These are phyloP conservation scores for Moricandia moricandioides DNA, from an alignment of 345 rosid species.

Conservation along the genomic window DNA sequence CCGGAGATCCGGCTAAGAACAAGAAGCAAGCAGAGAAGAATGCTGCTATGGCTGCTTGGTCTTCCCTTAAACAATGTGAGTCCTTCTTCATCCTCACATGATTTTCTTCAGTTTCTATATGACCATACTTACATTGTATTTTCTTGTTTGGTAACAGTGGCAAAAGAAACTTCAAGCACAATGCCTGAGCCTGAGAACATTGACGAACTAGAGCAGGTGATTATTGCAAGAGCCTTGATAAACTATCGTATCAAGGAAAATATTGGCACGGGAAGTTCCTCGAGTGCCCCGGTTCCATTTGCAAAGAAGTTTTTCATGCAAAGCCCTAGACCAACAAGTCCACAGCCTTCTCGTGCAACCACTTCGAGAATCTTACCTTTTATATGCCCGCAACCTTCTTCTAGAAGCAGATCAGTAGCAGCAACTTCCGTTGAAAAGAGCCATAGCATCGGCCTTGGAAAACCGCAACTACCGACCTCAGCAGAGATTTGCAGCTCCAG, in stretches of 20 bases:
- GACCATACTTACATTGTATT: too few species aligned
- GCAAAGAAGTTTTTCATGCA: constrained; percentile 61
- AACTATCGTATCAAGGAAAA: constrained; percentile 79
- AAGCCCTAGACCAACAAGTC: constrained; percentile 82
- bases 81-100: neutral
- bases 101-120: neutral
- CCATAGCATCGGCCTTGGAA: constrained; percentile 36
- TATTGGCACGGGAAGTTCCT: constrained; percentile 54
- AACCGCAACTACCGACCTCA: constrained; percentile 38
- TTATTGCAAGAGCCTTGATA: constrained; percentile 74
- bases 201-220: constrained; percentile 93
- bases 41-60: constrained; percentile 99
- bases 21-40: constrained; percentile 99
- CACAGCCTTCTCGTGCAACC: constrained; percentile 64
- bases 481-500: constrained; percentile 68
- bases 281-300: constrained; percentile 57
- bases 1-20: constrained; percentile 91
- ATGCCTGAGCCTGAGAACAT: constrained; percentile 71
- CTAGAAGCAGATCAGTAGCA: constrained; percentile 51
- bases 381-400: constrained; percentile 62
- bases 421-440: constrained; percentile 19
- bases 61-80: constrained; percentile 89
- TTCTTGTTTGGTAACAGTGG: constrained; percentile 56
- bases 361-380: constrained; percentile 90
- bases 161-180: constrained; percentile 82